Evolutionary conservation across 2,329 filamentous ascomycete species (phyloP), one percentile per base, ranked within the genome.

Genomic region (Thielaviopsis ethacetica): DNA sequence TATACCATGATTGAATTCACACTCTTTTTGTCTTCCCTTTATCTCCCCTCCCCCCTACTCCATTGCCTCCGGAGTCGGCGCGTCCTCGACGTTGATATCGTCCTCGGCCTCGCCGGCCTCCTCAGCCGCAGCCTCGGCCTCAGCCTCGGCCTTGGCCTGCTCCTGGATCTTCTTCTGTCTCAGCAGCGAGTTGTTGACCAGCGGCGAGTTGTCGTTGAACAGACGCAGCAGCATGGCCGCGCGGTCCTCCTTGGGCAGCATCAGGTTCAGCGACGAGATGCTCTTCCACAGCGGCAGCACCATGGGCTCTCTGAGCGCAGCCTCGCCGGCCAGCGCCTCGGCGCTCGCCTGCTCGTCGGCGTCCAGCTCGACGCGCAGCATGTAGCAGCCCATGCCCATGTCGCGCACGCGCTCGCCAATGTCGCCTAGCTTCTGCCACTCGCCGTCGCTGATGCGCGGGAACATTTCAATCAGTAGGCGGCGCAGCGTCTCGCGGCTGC

Each of bases 171-270:
- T 68, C 57, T 75, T 68, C 41, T 78, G 68, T 67, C 78, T 76
- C 66, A 78, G 74, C 50, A 80, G 71, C 17, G 75, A 76, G 64
- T 80, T 80, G 69, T 93, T 94, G 63, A 95, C 79, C 54, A 95
- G 77, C 3, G 88, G 88, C 0, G 87, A 85, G 27, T 85, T 85
- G 65, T 97, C 91, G 68, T 96, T 94, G 74, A 85, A 98, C 62
- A 98, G 77, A 22, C 93, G 80, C 63, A 97, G 76, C 65, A 97
- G 74, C 88, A 97, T 94, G 0, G 93, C 93, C 24, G 83, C 85
- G 17, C 93, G 82, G 64, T 98, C 93, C 70, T 98, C 93, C 75
- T 98, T 98, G 55, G 93, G 91, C 67, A 98, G 77, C 93, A 98
- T 98, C 58, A 98, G 80, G 70, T 98, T 98, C 61, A 97, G 77